Conservation (phyloP, 768 basidiomycete species). For the Rhodotorula diobovata region DNA sequence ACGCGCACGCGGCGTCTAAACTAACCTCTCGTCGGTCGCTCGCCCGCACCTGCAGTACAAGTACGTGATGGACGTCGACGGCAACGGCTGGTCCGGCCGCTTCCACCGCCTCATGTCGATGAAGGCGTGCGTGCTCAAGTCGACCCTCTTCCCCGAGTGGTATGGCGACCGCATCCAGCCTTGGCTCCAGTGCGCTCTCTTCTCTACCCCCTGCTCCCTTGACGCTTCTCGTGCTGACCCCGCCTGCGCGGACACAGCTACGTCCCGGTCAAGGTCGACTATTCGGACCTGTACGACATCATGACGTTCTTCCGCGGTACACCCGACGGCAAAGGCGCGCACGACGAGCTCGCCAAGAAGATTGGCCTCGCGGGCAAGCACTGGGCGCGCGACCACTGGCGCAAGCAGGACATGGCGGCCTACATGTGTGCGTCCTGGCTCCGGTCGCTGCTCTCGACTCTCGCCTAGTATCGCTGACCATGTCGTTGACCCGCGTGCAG, state of each 20-base stretch:
- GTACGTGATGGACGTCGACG: slow-evolving; percentile 85
- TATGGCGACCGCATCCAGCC: slow-evolving; percentile 87
- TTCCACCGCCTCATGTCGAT: slow-evolving; percentile 69
- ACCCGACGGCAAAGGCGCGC: slow-evolving; percentile 56
- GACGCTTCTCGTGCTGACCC: not conserved
- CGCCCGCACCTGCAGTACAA: slow-evolving; percentile 58
- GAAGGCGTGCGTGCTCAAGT: slow-evolving; percentile 79
- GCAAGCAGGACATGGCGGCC: slow-evolving; percentile 41
- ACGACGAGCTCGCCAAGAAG: slow-evolving; percentile 58
- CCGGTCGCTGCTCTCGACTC: not conserved
- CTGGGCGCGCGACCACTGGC: slow-evolving; percentile 40
- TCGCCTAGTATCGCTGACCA: no score
- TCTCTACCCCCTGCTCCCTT: no score
- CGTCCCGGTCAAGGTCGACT: slow-evolving; percentile 34
- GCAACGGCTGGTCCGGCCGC: slow-evolving; percentile 75
- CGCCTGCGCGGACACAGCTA: not conserved
- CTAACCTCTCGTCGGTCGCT: slow-evolving; percentile 62
- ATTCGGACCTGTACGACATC: slow-evolving; percentile 57
- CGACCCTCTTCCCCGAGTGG: slow-evolving; percentile 85
- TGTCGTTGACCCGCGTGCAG: not conserved
- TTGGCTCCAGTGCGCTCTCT: slow-evolving; percentile 55
- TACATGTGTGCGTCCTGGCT: slow-evolving; percentile 30
- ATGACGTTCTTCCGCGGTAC: slow-evolving; percentile 67
- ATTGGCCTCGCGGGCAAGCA: slow-evolving; percentile 56
- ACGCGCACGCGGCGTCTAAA: slow-evolving; percentile 52